phyloP scores from a whole-genome alignment of 495 filamentous ascomycete species.

The Penicillium dipodomyicola region DNA sequence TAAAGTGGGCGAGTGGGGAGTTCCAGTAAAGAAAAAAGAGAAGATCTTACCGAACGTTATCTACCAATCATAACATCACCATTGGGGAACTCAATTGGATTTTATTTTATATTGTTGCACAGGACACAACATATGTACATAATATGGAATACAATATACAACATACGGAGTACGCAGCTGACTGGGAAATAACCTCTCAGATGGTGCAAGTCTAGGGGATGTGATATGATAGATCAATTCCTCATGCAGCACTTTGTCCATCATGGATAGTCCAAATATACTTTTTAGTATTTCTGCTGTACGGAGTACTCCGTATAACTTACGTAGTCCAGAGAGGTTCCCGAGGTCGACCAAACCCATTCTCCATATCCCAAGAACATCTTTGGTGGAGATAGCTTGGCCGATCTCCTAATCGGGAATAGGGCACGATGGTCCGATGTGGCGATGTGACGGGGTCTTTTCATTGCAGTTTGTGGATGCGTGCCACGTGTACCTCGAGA shows the following conservation, averaged over 20 bases:
- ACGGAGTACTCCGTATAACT: too few relatives aligned
- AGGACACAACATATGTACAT: not conserved
- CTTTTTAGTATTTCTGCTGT: too few relatives aligned
- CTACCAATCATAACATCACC: not conserved
- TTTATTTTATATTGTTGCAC: not conserved
- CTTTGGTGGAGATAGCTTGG: conserved; percentile 1
- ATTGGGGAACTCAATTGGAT: not conserved
- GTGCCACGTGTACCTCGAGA: conserved; percentile 8
- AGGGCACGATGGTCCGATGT: conserved; percentile 3
- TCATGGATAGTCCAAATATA: too few relatives aligned
- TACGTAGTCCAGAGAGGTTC: not conserved
- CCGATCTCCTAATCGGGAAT: conserved; percentile 8
- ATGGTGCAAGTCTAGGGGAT: not conserved
- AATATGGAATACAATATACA: too few relatives aligned
- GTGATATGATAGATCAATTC: conserved; percentile 2
- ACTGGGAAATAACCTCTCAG: not conserved
- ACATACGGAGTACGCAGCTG: too few relatives aligned
- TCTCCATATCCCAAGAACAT: not conserved
- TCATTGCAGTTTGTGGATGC: not conserved
- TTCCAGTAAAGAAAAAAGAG: not conserved
- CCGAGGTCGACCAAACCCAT: not conserved
- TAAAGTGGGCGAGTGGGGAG: conserved; percentile 1
- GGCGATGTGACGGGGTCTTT: conserved; percentile 2
- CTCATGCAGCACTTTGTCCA: not conserved
- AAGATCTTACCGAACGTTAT: conserved; percentile 3